Conservation (phyloP, 441 rosid species). For the Euphorbia neoarborescens region DNA sequence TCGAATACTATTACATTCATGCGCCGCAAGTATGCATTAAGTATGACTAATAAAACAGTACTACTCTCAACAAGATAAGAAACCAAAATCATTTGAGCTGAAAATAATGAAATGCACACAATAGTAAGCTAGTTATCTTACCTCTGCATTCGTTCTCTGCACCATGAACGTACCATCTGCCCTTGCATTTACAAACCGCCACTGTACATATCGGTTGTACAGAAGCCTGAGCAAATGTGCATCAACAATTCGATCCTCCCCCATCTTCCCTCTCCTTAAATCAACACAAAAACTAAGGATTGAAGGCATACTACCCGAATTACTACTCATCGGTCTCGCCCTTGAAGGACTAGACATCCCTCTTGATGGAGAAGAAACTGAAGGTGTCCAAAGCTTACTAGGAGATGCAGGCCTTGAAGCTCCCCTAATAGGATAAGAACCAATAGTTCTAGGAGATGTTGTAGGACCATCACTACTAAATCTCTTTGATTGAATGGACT, state of each 20-base stretch:
- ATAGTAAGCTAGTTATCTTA: conserved; percentile 23
- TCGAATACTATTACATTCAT: not conserved
- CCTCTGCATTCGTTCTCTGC: conserved; percentile 68
- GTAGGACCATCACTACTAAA: conserved; percentile 42
- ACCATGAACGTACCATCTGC: conserved; percentile 47
- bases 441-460: conserved; percentile 36
- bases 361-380: conserved; percentile 46
- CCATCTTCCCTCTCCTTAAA: conserved; percentile 63
- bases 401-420: conserved; percentile 65
- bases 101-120: not conserved
- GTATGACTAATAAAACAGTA: not conserved
- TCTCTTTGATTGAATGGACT: conserved; percentile 40
- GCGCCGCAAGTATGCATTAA: not conserved
- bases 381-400: conserved; percentile 45
- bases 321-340: conserved; percentile 37
- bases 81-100: not conserved
- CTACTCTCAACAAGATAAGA: not conserved
- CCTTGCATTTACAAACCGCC: conserved; percentile 82
- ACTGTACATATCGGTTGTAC: conserved; percentile 68
- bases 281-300: conserved; percentile 71
- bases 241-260: conserved; percentile 55
- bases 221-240: conserved; percentile 65
- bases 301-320: conserved; percentile 39
- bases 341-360: conserved; percentile 67
- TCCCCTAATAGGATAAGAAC: conserved; percentile 42